Conservation (phyloP, 2,329 filamentous ascomycete genomes). For the Aspergillus amoenus region DNA sequence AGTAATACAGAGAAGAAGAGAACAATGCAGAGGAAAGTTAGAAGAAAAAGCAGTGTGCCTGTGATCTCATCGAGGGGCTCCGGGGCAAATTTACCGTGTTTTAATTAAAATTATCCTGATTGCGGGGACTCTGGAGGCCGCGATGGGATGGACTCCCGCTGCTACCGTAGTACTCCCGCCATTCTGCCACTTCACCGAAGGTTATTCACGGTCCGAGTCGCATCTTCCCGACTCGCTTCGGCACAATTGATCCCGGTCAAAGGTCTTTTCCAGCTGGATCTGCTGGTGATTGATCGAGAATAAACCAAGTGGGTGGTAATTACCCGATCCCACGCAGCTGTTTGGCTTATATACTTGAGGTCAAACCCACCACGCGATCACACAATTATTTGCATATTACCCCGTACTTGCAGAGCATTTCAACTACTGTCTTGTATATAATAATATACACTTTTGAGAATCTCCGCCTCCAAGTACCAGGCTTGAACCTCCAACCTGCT, state of each 20-base stretch:
- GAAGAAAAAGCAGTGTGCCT: not conserved
- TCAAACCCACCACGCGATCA: not conserved
- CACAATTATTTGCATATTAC: not conserved
- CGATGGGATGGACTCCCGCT: not conserved
- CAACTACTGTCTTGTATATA: not conserved
- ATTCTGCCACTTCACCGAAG: not conserved
- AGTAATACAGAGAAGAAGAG: not conserved
- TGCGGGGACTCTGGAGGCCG: not conserved
- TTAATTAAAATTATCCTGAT: slow-evolving; percentile 3
- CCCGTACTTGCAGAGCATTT: not conserved
- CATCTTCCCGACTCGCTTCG: not conserved
- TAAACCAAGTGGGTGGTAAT: not conserved
- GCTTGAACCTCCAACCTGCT: not conserved
- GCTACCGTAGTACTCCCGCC: not conserved
- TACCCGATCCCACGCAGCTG: not conserved
- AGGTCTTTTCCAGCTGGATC: not conserved
- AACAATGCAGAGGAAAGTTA: not conserved
- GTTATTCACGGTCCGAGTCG: slow-evolving; percentile 1
- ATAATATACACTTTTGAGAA: not conserved
- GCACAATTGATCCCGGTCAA: not conserved
- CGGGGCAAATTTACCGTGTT: not conserved
- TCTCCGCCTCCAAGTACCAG: not conserved
- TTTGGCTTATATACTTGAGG: not conserved
- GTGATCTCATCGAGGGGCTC: slow-evolving; percentile 1
- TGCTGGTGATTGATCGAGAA: not conserved